These are phyloP conservation scores for Mesembryanthemum crystallinum DNA, from an alignment of 148 eudicot genomes.

Conservation along the genomic window DNA sequence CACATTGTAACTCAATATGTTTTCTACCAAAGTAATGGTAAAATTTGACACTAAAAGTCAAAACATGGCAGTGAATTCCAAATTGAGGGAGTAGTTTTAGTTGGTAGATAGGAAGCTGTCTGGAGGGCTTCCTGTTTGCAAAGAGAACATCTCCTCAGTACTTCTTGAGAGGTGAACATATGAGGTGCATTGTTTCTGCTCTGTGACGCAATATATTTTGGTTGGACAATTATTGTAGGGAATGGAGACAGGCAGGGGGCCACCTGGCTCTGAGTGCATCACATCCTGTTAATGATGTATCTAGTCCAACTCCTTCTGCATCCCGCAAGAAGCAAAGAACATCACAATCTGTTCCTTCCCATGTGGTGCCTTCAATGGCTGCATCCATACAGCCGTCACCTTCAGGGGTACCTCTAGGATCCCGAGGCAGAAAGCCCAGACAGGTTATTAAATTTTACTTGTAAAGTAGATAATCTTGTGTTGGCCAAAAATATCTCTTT, in stretches of 20 bases:
- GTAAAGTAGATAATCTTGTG: constrained; percentile 25
- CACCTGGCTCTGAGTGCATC: constrained; percentile 35
- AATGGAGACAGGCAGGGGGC: constrained; percentile 84
- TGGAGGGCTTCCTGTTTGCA: not conserved
- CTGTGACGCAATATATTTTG: constrained; percentile 14
- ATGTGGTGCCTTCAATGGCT: constrained; percentile 37
- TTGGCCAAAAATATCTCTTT: not conserved
- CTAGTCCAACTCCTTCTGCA: constrained; percentile 63
- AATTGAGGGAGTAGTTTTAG: too few relatives aligned
- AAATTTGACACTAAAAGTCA: too few relatives aligned
- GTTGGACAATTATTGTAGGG: constrained; percentile 41
- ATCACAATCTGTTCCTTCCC: constrained; percentile 46
- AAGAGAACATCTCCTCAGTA: not conserved
- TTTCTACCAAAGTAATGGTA: too few relatives aligned
- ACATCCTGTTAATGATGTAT: constrained; percentile 56
- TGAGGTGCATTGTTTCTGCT: not conserved
- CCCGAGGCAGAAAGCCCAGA: constrained; percentile 56
- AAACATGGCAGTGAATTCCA: too few relatives aligned
- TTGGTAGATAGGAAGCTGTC: not conserved
- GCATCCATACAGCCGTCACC: constrained; percentile 51
- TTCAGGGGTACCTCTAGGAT: constrained; percentile 41
- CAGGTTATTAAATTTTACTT: constrained; percentile 31
- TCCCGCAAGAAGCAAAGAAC: constrained; percentile 78
- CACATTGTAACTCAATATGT: too few relatives aligned
- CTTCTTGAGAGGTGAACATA: not conserved